Evolutionary conservation across 371 early-diverging fungal genomes (phyloP).

Genomic region (Apophysomyces sp.): DNA sequence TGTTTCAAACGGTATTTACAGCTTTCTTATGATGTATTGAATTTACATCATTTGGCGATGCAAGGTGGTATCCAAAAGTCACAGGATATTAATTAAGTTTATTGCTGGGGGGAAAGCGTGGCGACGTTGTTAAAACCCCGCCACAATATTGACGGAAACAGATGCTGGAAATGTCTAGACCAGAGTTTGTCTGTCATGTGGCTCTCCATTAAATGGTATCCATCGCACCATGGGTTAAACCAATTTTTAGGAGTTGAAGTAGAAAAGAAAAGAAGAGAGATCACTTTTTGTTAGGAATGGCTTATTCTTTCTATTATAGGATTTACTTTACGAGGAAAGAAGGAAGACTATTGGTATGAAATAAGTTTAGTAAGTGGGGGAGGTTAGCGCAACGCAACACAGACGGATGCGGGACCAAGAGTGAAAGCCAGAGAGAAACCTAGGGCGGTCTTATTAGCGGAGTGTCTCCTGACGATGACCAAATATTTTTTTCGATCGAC

Average conservation of each 20-base stretch:
- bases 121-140: background rate
- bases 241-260: background rate
- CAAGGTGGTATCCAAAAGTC: background rate
- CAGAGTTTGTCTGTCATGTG: background rate
- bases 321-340: too few species aligned
- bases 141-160: background rate
- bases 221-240: background rate
- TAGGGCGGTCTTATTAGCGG: background rate
- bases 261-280: background rate
- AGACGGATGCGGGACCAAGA: too few species aligned
- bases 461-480: background rate
- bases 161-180: background rate
- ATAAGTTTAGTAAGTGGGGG: too few species aligned
- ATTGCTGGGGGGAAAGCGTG: background rate
- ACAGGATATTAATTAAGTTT: background rate
- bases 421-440: too few species aligned
- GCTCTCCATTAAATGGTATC: background rate
- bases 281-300: too few species aligned
- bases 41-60: background rate
- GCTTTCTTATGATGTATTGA: background rate
- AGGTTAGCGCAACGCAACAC: too few species aligned
- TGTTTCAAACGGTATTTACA: background rate
- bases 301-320: too few species aligned
- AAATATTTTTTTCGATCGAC: constrained; percentile 1
- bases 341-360: too few species aligned